Conservation (phyloP, 768 basidiomycete genomes). For the Macrolepiota fuliginosa region DNA sequence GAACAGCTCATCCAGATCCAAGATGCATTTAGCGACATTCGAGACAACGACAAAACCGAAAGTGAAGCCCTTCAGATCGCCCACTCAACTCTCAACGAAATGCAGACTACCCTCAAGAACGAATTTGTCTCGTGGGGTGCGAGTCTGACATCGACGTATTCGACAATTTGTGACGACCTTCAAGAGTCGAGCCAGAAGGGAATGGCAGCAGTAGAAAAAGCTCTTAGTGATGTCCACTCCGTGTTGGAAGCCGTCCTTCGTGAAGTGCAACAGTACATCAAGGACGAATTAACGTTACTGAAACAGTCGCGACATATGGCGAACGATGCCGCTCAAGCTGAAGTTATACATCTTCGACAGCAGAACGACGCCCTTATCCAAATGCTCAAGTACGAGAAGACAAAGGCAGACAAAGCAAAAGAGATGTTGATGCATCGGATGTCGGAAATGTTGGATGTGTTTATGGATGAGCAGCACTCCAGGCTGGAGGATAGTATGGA, state of each 20-base stretch:
- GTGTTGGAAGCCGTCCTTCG: conserved; percentile 59
- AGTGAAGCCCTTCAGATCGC: conserved; percentile 48
- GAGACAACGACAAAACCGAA: conserved; percentile 53
- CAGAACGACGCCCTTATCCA: conserved; percentile 68
- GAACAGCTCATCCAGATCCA: conserved; percentile 56
- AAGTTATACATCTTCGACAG: conserved; percentile 59
- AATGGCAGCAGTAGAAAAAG: conserved; percentile 52
- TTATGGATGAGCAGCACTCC: conserved; percentile 64
- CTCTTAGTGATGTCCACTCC: conserved; percentile 54
- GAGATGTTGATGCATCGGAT: conserved; percentile 76
- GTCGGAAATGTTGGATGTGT: conserved; percentile 68
- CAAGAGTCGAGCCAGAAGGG: conserved; percentile 41
- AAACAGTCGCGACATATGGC: conserved; percentile 47
- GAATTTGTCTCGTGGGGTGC: conserved; percentile 57
- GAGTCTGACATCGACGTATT: conserved; percentile 44
- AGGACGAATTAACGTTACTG: conserved; percentile 50
- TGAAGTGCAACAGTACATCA: conserved; percentile 57
- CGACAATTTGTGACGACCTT: conserved; percentile 44
- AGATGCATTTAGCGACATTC: conserved; percentile 50
- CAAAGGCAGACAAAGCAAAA: conserved; percentile 63
- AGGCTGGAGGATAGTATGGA: conserved; percentile 59
- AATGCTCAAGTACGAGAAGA: conserved; percentile 65
- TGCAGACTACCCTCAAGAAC: conserved; percentile 42
- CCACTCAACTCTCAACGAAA: conserved; percentile 48
- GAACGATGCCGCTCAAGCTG: conserved; percentile 40